Evolutionary conservation across 2,329 filamentous ascomycete genomes (phyloP), one percentile per base, ranked within the genome.

Genomic region (Gaeumannomyces sp.): DNA sequence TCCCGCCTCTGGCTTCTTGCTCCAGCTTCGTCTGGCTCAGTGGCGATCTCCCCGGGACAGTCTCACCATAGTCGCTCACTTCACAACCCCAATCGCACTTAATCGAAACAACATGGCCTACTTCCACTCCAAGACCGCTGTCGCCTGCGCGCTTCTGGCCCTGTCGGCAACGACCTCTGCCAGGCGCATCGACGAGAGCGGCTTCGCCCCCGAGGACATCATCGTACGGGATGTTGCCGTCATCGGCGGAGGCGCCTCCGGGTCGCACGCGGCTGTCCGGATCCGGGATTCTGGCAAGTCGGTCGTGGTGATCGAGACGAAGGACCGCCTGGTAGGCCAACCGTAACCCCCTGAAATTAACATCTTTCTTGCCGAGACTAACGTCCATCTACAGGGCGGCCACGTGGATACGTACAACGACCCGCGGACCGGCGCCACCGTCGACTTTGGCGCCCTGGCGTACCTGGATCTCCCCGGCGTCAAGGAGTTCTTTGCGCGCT

Each of bases 341-440:
- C 19, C n/a, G n/a, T n/a, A n/a, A n/a, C n/a, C 6, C n/a, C 33
- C 1, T 31, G 28, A 5, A 29, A 33, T 28, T 1, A 6, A 19
- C 8, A 19, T 45, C 56, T 29, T 25, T 10, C 1, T 11, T 25
- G 22, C 27, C 29, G 28, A 19, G 8, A 5, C 60, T 45, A 50
- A 29, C 60, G 4, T 4, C 6, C 16, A 38, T 27, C 33, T 14
- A 13, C 27, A 59, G 50, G 59, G 59, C 29, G 80, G 80, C 2
- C 79, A 83, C 64, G 77, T 78, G 2, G 70, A 81, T 27, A 83
- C 80, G 3, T 83, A 80, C 68, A 72, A 68, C 1, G 78, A 77
- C 25, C 77, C 76, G 33, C 69, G 74, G 16, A 76, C 70, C 2
- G 71, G 70, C 3, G 67, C 61, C 0, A 57, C 70, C 0, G 72